A percentile compares a stretch with the other conserved stretches of the same genome.
Conservation (phyloP, 768 basidiomycete species). For the Boletus subparvulus region DNA sequence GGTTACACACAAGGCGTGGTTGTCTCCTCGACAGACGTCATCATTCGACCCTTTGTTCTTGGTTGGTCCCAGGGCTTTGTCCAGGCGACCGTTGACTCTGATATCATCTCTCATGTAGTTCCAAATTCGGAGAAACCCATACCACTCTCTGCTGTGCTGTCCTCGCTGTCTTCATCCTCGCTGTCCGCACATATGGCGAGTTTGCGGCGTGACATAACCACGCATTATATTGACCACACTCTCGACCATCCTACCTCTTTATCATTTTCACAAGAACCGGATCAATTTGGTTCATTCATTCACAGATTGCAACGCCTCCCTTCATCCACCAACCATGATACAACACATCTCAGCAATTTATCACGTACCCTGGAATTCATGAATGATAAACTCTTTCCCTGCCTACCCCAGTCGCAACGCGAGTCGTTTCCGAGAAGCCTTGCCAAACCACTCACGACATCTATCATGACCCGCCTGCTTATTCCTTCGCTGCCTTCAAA, state of each 20-base stretch:
- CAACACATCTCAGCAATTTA: conserved; percentile 51
- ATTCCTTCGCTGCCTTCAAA: conserved; percentile 69
- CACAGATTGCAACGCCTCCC: conserved; percentile 50
- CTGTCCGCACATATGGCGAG: conserved; percentile 56
- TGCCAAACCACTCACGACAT: conserved; percentile 56
- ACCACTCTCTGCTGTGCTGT: conserved; percentile 52
- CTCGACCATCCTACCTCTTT: conserved; percentile 54
- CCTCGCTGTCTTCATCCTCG: conserved; percentile 55
- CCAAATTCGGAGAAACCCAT: conserved; percentile 53
- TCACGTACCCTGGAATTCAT: conserved; percentile 63
- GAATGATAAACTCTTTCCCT: conserved; percentile 51
- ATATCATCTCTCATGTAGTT: conserved; percentile 39
- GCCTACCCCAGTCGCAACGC: conserved; percentile 48
- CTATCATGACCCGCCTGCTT: conserved; percentile 65
- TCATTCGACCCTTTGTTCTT: conserved; percentile 51
- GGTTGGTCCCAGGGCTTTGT: conserved; percentile 40
- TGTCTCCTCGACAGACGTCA: conserved; percentile 48
- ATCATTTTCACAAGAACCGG: conserved; percentile 35
- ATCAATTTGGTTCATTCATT: conserved; percentile 35
- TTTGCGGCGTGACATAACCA: conserved; percentile 62
- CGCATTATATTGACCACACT: conserved; percentile 57
- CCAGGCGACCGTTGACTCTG: neutral
- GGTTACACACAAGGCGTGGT: conserved; percentile 61
- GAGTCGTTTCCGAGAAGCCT: conserved; percentile 55
- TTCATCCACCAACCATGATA: conserved; percentile 39